Base-by-base conservation (phyloP, 2,329 filamentous ascomycete species). In the Raffaelea albimanens region DNA sequence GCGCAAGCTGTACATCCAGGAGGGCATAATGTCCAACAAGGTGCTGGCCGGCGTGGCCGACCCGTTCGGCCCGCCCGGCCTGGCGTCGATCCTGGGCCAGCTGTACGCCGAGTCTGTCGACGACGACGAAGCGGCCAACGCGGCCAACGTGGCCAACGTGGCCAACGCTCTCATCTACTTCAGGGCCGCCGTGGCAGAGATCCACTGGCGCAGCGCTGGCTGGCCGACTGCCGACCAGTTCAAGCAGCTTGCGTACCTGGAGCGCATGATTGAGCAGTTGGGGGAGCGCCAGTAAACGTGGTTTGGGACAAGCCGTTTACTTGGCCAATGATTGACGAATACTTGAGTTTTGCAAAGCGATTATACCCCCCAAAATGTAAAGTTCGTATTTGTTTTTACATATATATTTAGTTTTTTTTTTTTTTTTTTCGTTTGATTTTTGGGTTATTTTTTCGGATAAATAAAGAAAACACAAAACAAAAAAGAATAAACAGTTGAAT, bases 51-150 rank as follows among this genome's bases (percentile, higher is more conserved):
- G 7, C 40, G 7, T 43, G 20, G 16, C 9, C n/a, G 19, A 4
- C 40, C 40, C 52, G 10, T 53, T 51, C 34, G 52, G 52, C 19
- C 49, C 47, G 10, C 2, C 25, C 1, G 36, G 36, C 13, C 25
- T 54, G 13, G 43, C 42, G 11, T 33, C 38, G 4, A 42, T 23
- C 1, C 34, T 54, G 1, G 50, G 41, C 16, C 10, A 25, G 29
- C 40, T 52, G 22, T 40, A 46, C 16, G 9, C 19, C 4, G 16
- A 8, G 3, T 9, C 18, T 13, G 50, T 40, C 19, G 14, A 50
- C 36, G 7, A 18, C 5, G 8, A 7, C 3, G 44, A 29, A 16
- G 44, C 51, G n/a, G n/a, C n/a, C n/a, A n/a, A 8, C 29, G 4
- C 38, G 18, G 38, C 4, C 29, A 21, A n/a, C n/a, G n/a, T n/a